Evolutionary conservation across 768 basidiomycete genomes (phyloP).

Genomic region (Macrolepiota albuminosa): DNA sequence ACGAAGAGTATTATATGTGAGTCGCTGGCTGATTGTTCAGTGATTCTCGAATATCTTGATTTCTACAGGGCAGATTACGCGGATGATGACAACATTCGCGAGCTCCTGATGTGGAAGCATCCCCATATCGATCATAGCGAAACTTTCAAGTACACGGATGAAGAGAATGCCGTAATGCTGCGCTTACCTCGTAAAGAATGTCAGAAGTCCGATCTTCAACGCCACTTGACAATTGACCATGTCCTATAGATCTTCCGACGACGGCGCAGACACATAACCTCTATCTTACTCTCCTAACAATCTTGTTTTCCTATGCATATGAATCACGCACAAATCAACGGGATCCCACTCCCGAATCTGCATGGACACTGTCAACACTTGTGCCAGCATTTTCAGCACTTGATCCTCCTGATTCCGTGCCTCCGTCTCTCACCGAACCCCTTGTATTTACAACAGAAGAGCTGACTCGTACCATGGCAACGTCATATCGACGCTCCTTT

Average conservation of each 20-base stretch:
- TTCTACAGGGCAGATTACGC: slow-evolving; percentile 69
- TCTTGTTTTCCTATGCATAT: slow-evolving; percentile 80
- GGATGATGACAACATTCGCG: slow-evolving; percentile 72
- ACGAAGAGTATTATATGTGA: slow-evolving; percentile 82
- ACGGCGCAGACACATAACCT: slow-evolving; percentile 51
- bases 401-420: slow-evolving; percentile 68
- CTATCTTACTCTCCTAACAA: slow-evolving; percentile 62
- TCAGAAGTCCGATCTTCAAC: slow-evolving; percentile 19
- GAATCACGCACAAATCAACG: slow-evolving; percentile 72
- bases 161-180: slow-evolving; percentile 66
- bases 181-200: slow-evolving; percentile 52
- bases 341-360: slow-evolving; percentile 84
- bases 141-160: slow-evolving; percentile 57
- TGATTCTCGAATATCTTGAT: not conserved
- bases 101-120: slow-evolving; percentile 62
- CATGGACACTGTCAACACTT: slow-evolving; percentile 77
- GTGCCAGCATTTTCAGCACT: slow-evolving; percentile 81
- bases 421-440: slow-evolving; percentile 19
- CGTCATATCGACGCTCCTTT: slow-evolving; percentile 72
- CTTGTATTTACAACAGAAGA: slow-evolving; percentile 38
- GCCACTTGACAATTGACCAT: not conserved
- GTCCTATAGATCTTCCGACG: slow-evolving; percentile 53
- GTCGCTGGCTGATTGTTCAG: slow-evolving; percentile 13
- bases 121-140: slow-evolving; percentile 34
- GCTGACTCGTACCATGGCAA: slow-evolving; percentile 44